Evolutionary conservation across 768 basidiomycete species (phyloP).

Genomic region (Termitomyces sp.): DNA sequence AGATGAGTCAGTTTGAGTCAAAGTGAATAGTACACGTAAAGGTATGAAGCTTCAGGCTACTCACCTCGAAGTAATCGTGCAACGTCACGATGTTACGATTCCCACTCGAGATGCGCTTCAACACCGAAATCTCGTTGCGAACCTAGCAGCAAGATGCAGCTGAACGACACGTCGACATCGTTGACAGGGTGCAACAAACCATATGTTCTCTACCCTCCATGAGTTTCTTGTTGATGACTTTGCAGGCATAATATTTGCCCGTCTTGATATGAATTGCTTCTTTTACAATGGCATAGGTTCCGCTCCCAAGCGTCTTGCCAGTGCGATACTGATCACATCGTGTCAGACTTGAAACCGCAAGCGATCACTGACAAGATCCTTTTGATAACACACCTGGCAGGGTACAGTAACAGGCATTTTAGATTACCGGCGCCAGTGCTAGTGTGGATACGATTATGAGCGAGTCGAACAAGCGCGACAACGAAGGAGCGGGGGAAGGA

Average conservation of each 20-base stretch:
- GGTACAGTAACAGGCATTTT: conserved; percentile 39
- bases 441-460: not conserved
- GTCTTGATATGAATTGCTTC: conserved; percentile 95
- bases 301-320: conserved; percentile 84
- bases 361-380: conserved; percentile 8
- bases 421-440: conserved; percentile 10
- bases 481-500: not conserved
- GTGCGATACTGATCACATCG: conserved; percentile 65
- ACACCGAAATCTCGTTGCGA: conserved; percentile 93
- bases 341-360: conserved; percentile 5
- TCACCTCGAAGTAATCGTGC: conserved; percentile 93
- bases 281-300: conserved; percentile 93
- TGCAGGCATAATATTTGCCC: conserved; percentile 93
- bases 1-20: conserved; percentile 1
- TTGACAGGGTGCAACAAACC: conserved; percentile 45
- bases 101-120: conserved; percentile 91
- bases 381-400: conserved; percentile 34
- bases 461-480: not conserved
- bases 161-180: conserved; percentile 7
- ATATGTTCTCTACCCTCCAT: conserved; percentile 98
- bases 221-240: conserved; percentile 98
- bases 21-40: not conserved
- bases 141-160: conserved; percentile 47
- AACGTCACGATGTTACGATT: conserved; percentile 89
- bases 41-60: conserved; percentile 8